These are phyloP conservation scores for Alternaria atra DNA, from an alignment of 2,329 filamentous ascomycete species.

Conservation along the genomic window DNA sequence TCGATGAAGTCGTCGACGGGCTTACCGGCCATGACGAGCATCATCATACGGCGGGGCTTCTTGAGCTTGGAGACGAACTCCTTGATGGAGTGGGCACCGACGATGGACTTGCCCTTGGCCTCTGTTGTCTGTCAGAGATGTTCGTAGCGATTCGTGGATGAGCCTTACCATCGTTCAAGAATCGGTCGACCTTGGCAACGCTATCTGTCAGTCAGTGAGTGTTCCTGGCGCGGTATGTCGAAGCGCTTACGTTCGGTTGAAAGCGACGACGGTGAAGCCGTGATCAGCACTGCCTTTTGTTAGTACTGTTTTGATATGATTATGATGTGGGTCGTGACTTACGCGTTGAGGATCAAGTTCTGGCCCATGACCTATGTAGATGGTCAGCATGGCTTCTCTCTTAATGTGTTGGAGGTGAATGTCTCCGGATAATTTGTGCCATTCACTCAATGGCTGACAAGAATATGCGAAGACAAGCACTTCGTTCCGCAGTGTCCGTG, in stretches of 20 bases:
- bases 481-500: not conserved
- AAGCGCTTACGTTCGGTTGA: constrained; percentile 79
- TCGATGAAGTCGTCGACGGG: constrained; percentile 99
- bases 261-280: constrained; percentile 94
- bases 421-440: not conserved
- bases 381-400: constrained; percentile 28
- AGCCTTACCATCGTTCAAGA: constrained; percentile 73
- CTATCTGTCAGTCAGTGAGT: constrained; percentile 37
- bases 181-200: constrained; percentile 95
- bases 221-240: not conserved
- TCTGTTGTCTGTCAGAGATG: constrained; percentile 49
- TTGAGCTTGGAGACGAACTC: constrained; percentile 98
- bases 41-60: constrained; percentile 95
- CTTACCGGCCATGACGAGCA: constrained; percentile 98
- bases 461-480: not conserved
- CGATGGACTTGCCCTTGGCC: constrained; percentile 82
- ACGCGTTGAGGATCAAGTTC: constrained; percentile 65
- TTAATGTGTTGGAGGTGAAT: not conserved
- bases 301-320: constrained; percentile 30
- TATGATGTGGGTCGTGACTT: constrained; percentile 35
- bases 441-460: not conserved
- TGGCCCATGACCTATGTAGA: constrained; percentile 56
- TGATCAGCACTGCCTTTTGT: constrained; percentile 57
- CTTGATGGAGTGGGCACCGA: constrained; percentile 91
- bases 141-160: not conserved